Percentiles rank a stretch among this genome's conserved stretches.
These are phyloP conservation scores for Rhodomyrtus tomentosa DNA, from an alignment of 345 rosid species.

Conservation along the genomic window DNA sequence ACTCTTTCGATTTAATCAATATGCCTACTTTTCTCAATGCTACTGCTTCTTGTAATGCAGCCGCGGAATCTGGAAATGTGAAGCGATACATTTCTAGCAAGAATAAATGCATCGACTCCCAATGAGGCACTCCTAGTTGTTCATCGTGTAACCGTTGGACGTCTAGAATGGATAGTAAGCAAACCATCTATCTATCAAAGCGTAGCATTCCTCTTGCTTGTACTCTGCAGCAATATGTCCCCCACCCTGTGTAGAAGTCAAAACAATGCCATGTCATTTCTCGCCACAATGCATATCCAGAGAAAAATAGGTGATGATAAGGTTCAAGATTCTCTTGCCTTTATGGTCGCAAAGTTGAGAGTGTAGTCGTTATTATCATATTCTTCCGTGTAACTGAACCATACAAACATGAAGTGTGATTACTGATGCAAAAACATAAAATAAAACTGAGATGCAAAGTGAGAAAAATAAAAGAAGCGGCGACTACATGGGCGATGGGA, in stretches of 20 bases:
- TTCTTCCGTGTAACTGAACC: conserved; percentile 14
- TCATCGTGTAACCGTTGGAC: not conserved
- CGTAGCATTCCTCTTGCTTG: conserved; percentile 12
- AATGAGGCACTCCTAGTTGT: not conserved
- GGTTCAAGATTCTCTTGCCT: not conserved
- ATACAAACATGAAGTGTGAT: not conserved
- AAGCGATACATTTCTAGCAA: not conserved
- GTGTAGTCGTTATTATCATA: not conserved
- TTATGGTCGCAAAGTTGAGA: conserved; percentile 3
- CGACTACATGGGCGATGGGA: not conserved
- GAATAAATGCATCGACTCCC: not conserved
- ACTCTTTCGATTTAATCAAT: not conserved
- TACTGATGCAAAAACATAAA: not conserved
- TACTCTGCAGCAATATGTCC: conserved; percentile 18
- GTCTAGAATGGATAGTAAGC: not conserved
- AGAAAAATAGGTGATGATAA: not conserved
- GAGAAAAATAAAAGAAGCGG: not conserved
- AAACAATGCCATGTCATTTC: not conserved
- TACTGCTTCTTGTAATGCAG: not conserved
- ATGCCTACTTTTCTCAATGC: not conserved
- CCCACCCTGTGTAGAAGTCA: conserved; percentile 5
- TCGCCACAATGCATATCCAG: not conserved
- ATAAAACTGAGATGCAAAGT: not conserved
- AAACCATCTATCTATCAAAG: conserved; percentile 9
- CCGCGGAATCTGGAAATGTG: not conserved